Conservation (phyloP, 805 yeast genomes). For the Cyberlindnera xylosilytica region DNA sequence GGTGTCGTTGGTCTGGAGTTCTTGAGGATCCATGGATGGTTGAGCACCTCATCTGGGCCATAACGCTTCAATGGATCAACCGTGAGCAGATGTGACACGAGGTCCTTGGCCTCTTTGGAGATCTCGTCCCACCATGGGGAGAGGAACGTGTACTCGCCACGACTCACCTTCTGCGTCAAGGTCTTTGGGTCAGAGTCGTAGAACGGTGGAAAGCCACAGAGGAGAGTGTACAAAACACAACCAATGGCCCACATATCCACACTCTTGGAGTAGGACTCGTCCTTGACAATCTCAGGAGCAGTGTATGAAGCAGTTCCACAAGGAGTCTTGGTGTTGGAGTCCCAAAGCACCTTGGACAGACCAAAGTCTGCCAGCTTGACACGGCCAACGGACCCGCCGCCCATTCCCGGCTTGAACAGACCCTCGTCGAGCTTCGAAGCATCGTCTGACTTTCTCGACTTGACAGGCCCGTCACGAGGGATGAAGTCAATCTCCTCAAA, state of each 20-base stretch:
- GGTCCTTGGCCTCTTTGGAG: conserved; percentile 82
- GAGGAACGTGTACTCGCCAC: conserved; percentile 69
- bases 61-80: conserved; percentile 82
- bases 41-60: conserved; percentile 70
- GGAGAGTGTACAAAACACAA: conserved; percentile 62
- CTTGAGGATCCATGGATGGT: conserved; percentile 77
- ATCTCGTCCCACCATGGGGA: conserved; percentile 91
- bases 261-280: conserved; percentile 57
- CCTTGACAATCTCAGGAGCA: conserved; percentile 66
- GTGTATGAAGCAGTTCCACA: conserved; percentile 78
- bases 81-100: conserved; percentile 72
- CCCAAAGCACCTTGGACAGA: conserved; percentile 54
- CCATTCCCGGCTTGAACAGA: conserved; percentile 44
- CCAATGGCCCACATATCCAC: conserved; percentile 78
- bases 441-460: conserved; percentile 50
- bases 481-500: conserved; percentile 45
- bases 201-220: conserved; percentile 89
- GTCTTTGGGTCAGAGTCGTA: conserved; percentile 77
- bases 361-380: conserved; percentile 73
- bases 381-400: conserved; percentile 62
- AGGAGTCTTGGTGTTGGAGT: conserved; percentile 58
- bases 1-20: conserved; percentile 31
- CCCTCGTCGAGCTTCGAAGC: conserved; percentile 60
- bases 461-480: conserved; percentile 21
- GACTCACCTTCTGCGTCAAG: conserved; percentile 62